Base-by-base conservation (phyloP, 176 grass and related monocot species). In the Hordeum marinum region DNA sequence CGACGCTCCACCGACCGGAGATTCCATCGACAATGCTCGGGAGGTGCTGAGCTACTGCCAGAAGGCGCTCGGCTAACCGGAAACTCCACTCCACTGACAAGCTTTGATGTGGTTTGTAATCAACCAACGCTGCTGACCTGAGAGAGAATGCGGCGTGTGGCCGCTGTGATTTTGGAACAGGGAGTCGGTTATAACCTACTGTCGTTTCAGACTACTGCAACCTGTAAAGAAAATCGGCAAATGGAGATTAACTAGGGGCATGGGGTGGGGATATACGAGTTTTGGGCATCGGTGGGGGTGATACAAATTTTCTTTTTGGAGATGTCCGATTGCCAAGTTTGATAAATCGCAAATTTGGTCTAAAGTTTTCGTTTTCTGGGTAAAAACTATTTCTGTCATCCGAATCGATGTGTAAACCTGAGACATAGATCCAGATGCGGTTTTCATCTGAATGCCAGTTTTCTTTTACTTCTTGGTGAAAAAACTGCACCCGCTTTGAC, bases 31-130 rank as follows among this genome's bases (percentile, higher is more conserved):
- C 74, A 87, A 64, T 79, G 88, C 81, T 62, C 82, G 84, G 29
- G 87, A 55, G 74, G 43, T 98, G 69, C 76, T 95, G 45, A 85
- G 50, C 42, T 93, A 77, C 85, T 98, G 95, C 85, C 78, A 27
- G 15, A 94, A 87, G 42, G 90, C 17, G 45, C 72, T 54, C 45
- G 9, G 11, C 72, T 75, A 9, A 75, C 72, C 6, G 17, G 27
- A 34, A 54, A 54, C 26, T 12, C 46, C 25, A 21, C 26, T 75
- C 72, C 25, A 75, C 27, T 75, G 26, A 75, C 46, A 87, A 89
- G 69, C 36, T 87, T 87, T 76, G 72, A 31, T 85, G 69, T 18
- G 31, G 55, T 41, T 61, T 76, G 62, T 37, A 11, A 73, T 67
- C 35, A 72, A 75, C 23, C 35, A 72, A 75, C 23, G 68, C 41